Base-by-base conservation (phyloP, 116 monocot genomes). In the Iris pallida region DNA sequence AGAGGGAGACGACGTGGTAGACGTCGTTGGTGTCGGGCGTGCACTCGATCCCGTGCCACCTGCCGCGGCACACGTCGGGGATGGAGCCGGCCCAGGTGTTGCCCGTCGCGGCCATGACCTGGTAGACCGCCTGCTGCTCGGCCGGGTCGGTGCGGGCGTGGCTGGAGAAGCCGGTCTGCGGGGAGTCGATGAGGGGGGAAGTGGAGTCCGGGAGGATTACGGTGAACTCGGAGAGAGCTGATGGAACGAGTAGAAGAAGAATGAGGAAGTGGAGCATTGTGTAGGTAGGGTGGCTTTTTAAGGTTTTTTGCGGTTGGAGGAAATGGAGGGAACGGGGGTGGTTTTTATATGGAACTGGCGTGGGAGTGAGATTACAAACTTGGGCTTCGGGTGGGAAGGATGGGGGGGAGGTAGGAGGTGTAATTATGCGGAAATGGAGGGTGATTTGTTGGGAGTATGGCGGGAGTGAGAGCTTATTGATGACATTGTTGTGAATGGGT, bases 31-130 rank as follows among this genome's bases (percentile, higher is more conserved):
- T 15, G 77, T 86, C 86, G 5, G 82, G 88, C 66, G 81, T 80
- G 78, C 95, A 95, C 80, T 95, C 91, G 62, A 95, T 95, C 8
- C 95, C 95, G 59, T 95, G 91, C 91, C 91, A 95, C 55, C 91
- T 81, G 56, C 83, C 86, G 8, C 82, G 86, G 73, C 95, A 95
- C 2, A 90, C 83, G 73, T 95, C 86, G 12, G 83, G 79, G 70
- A 95, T 80, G 59, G 80, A 73, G 16, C 72, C 11, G 41, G 84
- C 81, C 95, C 95, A 91, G 9, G 46, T 44, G 69, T 95, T 95
- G 56, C 95, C 95, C 13, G 89, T 89, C 6, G 95, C 81, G 40
- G 60, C 74, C 91, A 95, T 91, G 78, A 95, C 78, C 68, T 81
- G 74, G 62, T 86, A 85, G 66, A 95, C 91, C 0, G 91, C 95